phyloP scores from a whole-genome alignment of 345 rosid species.

The Moringa oleifera region DNA sequence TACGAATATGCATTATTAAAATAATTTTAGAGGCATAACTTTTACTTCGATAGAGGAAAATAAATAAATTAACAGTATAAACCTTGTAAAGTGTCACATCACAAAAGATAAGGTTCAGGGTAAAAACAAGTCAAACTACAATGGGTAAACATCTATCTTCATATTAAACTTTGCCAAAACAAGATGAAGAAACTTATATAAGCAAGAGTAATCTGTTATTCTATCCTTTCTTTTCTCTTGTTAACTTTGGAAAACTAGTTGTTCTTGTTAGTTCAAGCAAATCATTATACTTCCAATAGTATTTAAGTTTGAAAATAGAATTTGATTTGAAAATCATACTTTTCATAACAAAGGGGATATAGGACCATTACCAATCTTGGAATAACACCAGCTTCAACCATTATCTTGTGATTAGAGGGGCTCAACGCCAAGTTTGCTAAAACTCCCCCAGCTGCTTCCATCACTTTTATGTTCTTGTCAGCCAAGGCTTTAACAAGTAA shows the following conservation, averaged over 20 bases:
- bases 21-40: neutral
- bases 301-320: neutral
- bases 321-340: neutral
- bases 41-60: too few species aligned
- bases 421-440: slow-evolving; percentile 69
- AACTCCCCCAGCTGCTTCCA: slow-evolving; percentile 89
- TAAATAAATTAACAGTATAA: neutral
- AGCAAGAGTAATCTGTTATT: neutral
- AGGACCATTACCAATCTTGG: slow-evolving; percentile 63
- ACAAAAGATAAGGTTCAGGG: neutral
- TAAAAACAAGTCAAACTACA: too few species aligned
- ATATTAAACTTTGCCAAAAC: too few species aligned
- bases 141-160: too few species aligned
- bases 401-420: slow-evolving; percentile 39
- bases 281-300: neutral
- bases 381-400: slow-evolving; percentile 82
- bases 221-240: neutral
- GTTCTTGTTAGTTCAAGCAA: neutral
- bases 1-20: too few species aligned
- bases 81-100: neutral
- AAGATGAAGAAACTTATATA: too few species aligned
- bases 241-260: neutral
- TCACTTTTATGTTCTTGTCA: slow-evolving; percentile 57
- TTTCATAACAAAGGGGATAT: neutral
- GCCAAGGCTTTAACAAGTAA: slow-evolving; percentile 57